Evolutionary conservation across 345 rosid genomes (phyloP).

Genomic region (Xanthoceras sorbifolium): DNA sequence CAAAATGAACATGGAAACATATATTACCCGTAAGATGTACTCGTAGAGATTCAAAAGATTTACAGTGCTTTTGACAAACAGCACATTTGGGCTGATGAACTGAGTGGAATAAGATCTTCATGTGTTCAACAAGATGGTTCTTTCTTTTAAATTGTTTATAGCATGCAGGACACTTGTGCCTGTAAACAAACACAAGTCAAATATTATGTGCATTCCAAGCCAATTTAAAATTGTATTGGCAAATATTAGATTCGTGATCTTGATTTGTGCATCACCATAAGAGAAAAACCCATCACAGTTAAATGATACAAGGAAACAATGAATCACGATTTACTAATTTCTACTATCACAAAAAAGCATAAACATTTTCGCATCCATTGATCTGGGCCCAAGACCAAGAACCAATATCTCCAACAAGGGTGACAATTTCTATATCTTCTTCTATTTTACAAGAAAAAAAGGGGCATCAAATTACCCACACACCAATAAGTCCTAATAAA

Average conservation of each 20-base stretch:
- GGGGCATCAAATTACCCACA: background rate
- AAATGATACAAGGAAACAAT: background rate
- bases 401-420: background rate
- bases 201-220: background rate
- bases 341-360: too few species aligned
- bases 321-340: background rate
- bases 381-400: background rate
- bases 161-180: slow-evolving; percentile 77
- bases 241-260: background rate
- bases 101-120: slow-evolving; percentile 73
- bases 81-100: slow-evolving; percentile 69
- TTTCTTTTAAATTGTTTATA: slow-evolving; percentile 68
- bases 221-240: background rate
- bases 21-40: slow-evolving; percentile 63
- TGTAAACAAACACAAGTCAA: slow-evolving; percentile 22
- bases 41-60: slow-evolving; percentile 66
- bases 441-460: too few species aligned
- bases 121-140: slow-evolving; percentile 78
- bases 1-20: background rate
- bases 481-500: too few species aligned
- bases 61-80: slow-evolving; percentile 74
- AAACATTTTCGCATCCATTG: background rate
- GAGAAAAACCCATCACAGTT: background rate
- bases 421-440: background rate
- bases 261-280: background rate